phyloP scores from a whole-genome alignment of 257 asterid species.

The Solanum ossicruentum region DNA sequence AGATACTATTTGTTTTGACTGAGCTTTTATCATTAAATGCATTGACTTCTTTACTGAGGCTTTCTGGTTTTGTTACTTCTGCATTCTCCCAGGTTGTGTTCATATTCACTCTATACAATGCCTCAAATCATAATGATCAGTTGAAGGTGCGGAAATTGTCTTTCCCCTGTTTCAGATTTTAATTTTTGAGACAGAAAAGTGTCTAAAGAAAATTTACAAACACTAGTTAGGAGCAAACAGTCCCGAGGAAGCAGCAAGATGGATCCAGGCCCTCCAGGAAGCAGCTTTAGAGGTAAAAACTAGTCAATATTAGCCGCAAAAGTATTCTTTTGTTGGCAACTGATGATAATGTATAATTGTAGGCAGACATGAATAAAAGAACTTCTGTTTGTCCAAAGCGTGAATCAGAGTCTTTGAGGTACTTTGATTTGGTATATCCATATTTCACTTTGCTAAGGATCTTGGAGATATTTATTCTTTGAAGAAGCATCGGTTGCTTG shows the following conservation, averaged over 20 bases:
- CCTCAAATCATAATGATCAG: conserved; percentile 79
- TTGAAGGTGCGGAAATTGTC: conserved; percentile 59
- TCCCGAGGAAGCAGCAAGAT: conserved; percentile 73
- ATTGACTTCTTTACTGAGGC: neutral
- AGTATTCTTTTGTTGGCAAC: conserved; percentile 10
- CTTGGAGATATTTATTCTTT: neutral
- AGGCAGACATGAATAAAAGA: conserved; percentile 56
- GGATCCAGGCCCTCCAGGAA: conserved; percentile 70
- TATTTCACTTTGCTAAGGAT: neutral
- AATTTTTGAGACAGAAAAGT: neutral
- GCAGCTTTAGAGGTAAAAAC: conserved; percentile 71
- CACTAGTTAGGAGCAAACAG: conserved; percentile 69
- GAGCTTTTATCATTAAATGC: neutral
- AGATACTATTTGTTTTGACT: neutral
- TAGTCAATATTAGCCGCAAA: neutral
- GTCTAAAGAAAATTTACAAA: conserved; percentile 4
- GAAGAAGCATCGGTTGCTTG: neutral
- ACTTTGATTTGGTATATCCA: neutral
- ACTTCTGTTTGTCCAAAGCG: conserved; percentile 27
- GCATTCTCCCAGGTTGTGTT: conserved; percentile 56
- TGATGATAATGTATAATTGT: conserved; percentile 24
- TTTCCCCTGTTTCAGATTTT: neutral
- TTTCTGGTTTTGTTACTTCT: conserved; percentile 7
- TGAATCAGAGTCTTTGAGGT: conserved; percentile 55
- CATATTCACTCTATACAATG: conserved; percentile 71